Percentiles rank a stretch among this genome's conserved stretches.
Evolutionary conservation across 805 yeast species (phyloP).

Genomic region (Saturnispora ahearnii): DNA sequence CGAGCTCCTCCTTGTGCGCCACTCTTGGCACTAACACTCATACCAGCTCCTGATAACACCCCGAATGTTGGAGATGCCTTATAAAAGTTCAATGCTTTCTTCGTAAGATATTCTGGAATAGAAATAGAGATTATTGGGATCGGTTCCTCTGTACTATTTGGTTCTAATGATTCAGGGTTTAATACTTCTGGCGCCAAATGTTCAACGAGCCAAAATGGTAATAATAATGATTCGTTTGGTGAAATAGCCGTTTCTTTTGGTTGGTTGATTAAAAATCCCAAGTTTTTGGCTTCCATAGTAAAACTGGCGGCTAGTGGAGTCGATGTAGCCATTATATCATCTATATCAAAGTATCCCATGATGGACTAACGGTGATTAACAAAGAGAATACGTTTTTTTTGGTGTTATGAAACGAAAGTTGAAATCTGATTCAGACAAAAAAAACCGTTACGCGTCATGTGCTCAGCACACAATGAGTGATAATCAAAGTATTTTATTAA

Average conservation of each 20-base stretch:
- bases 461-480: too few species aligned
- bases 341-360: slow-evolving; percentile 55
- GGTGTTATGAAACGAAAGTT: not conserved
- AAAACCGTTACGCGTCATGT: not conserved
- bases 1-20: not conserved
- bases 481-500: too few species aligned
- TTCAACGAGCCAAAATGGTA: slow-evolving; percentile 81
- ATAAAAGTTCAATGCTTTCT: slow-evolving; percentile 69
- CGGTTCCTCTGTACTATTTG: slow-evolving; percentile 19
- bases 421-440: not conserved
- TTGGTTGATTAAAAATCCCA: slow-evolving; percentile 80
- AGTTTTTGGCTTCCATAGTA: slow-evolving; percentile 31
- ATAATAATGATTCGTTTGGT: slow-evolving; percentile 56
- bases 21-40: not conserved
- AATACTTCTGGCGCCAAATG: slow-evolving; percentile 6
- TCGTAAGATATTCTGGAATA: slow-evolving; percentile 61
- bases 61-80: slow-evolving; percentile 43
- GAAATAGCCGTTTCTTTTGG: slow-evolving; percentile 49
- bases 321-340: slow-evolving; percentile 63
- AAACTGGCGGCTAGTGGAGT: slow-evolving; percentile 24
- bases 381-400: not conserved
- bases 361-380: too few species aligned
- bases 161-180: slow-evolving; percentile 4
- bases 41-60: slow-evolving; percentile 11
- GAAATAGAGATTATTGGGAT: slow-evolving; percentile 51